Conservation (phyloP, 2,329 filamentous ascomycete genomes). For the Macrophomina phaseolina region DNA sequence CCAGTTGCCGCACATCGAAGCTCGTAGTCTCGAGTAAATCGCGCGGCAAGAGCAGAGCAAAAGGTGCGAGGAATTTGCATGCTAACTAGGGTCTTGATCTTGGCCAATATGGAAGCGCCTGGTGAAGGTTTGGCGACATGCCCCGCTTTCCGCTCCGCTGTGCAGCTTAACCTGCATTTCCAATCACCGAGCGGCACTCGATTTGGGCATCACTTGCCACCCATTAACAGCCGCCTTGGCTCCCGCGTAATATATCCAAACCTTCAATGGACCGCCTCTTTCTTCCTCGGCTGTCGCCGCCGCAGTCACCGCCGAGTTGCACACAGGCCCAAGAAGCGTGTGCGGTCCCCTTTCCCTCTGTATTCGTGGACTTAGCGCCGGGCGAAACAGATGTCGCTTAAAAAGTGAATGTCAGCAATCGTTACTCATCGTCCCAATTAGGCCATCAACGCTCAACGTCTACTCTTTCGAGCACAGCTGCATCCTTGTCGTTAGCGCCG, state of each 20-base stretch:
- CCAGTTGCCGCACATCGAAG: too few species aligned
- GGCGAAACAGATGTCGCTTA: not conserved
- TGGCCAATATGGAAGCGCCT: constrained; percentile 1
- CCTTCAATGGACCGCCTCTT: not conserved
- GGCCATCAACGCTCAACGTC: not conserved
- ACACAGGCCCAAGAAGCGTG: too few species aligned
- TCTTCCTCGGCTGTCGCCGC: not conserved
- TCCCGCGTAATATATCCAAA: not conserved
- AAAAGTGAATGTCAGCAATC: not conserved
- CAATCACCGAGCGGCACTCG: not conserved
- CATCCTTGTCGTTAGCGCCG: not conserved
- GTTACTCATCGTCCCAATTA: not conserved
- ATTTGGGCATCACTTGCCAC: not conserved
- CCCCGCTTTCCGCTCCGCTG: not conserved
- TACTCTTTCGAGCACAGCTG: not conserved
- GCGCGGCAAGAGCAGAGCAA: too few species aligned
- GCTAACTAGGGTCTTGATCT: not conserved
- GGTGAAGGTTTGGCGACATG: not conserved
- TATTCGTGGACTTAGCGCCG: not conserved
- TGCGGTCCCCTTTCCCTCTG: too few species aligned
- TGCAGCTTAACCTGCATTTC: not conserved
- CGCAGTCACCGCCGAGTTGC: not conserved
- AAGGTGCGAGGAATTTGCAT: not conserved
- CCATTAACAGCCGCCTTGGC: not conserved
- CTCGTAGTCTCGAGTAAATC: too few species aligned